Percentiles rank a stretch among this genome's conserved stretches.
phyloP scores from a whole-genome alignment of 371 early-diverging fungal species.

The Syncephalastrum contaminatum region DNA sequence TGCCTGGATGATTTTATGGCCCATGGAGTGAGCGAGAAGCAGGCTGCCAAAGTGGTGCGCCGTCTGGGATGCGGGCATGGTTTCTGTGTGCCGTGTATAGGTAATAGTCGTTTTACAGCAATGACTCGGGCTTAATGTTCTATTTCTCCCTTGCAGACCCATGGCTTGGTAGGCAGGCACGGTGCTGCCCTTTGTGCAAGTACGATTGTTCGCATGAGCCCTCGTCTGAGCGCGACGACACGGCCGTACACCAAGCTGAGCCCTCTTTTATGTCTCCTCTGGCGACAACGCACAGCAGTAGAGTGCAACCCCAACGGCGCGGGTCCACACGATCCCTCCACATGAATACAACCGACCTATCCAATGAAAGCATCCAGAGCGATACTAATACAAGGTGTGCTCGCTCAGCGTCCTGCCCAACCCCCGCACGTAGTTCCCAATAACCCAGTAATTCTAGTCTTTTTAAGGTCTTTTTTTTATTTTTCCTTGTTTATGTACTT shows the following conservation, averaged over 20 bases:
- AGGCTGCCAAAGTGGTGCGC: slow-evolving; percentile 5
- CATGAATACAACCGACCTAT: too few species aligned
- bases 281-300: slow-evolving; percentile 3
- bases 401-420: too few species aligned
- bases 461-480: too few species aligned
- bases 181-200: slow-evolving; percentile 13
- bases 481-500: slow-evolving; percentile 25
- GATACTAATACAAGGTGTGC: too few species aligned
- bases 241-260: too few species aligned
- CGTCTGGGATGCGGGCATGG: slow-evolving; percentile 10
- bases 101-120: slow-evolving; percentile 1
- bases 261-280: not conserved
- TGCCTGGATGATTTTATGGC: slow-evolving; percentile 16
- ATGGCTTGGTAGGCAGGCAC: slow-evolving; percentile 10
- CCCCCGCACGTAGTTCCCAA: too few species aligned
- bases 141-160: slow-evolving; percentile 3
- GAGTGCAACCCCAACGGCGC: not conserved
- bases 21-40: not conserved
- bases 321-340: too few species aligned
- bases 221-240: too few species aligned
- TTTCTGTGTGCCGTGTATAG: slow-evolving; percentile 13
- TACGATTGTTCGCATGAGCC: slow-evolving; percentile 5
- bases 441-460: too few species aligned
- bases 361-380: too few species aligned
- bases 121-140: not conserved